A percentile compares a stretch with the other conserved stretches of the same genome.
phyloP scores from a whole-genome alignment of 768 basidiomycete species.

The Rhizopogon rudus region DNA sequence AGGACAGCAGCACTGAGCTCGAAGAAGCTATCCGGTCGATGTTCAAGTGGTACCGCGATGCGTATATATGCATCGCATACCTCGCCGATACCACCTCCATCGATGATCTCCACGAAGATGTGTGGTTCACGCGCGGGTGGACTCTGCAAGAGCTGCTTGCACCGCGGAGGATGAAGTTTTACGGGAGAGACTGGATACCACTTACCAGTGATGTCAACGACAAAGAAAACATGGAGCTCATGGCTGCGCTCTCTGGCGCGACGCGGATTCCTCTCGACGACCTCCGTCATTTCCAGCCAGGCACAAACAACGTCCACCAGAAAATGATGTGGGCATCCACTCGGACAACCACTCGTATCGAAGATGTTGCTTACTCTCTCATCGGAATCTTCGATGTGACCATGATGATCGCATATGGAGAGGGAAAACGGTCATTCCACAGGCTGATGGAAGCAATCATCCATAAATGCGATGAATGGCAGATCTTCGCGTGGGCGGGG shows the following conservation, averaged over 20 bases:
- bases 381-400: constrained; percentile 30
- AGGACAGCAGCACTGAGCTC: constrained; percentile 29
- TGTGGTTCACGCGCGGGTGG: constrained; percentile 29
- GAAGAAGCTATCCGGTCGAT: constrained; percentile 30
- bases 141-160: constrained; percentile 25
- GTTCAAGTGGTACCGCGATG: constrained; percentile 28
- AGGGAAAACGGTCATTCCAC: constrained; percentile 24
- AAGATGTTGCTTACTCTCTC: constrained; percentile 22
- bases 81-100: constrained; percentile 23
- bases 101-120: constrained; percentile 20
- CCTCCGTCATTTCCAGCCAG: constrained; percentile 18
- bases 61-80: constrained; percentile 27
- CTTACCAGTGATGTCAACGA: constrained; percentile 22
- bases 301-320: constrained; percentile 19
- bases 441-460: constrained; percentile 26
- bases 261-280: constrained; percentile 22
- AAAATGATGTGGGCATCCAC: constrained; percentile 29
- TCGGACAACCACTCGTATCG: constrained; percentile 27
- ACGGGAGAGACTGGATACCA: constrained; percentile 20
- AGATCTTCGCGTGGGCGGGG: constrained; percentile 28
- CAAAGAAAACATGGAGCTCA: constrained; percentile 18
- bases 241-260: constrained; percentile 19
- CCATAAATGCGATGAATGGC: constrained; percentile 24
- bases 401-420: constrained; percentile 29
- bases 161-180: constrained; percentile 26